Conservation (phyloP, 1,139 yeast species). For the Candida tropicalis region DNA sequence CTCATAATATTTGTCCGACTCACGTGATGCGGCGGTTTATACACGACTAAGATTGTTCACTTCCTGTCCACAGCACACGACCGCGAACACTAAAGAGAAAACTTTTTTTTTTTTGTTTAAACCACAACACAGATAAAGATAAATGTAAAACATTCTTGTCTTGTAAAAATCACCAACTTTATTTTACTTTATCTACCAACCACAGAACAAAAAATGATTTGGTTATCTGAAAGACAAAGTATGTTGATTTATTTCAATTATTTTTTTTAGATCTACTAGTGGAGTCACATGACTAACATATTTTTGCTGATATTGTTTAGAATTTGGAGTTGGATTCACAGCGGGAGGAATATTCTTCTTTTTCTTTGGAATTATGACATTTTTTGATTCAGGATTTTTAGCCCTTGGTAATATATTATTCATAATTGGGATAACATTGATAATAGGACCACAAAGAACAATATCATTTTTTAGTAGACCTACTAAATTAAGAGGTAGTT, state of each 20-base stretch:
- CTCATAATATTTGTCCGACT: no score
- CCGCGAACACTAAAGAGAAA: no score
- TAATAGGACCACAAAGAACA: conserved; percentile 89
- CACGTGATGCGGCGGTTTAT: no score
- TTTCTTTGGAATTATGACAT: conserved; percentile 77
- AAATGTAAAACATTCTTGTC: no score
- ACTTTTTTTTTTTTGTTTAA: no score
- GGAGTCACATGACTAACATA: conserved; percentile 4
- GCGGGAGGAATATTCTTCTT: conserved; percentile 84
- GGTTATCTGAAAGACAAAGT: conserved; percentile 84
- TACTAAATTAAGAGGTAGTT: conserved; percentile 80
- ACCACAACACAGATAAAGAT: no score
- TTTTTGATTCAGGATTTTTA: conserved; percentile 85
- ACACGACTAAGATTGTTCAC: no score
- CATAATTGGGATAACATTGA: conserved; percentile 76
- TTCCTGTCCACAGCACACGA: no score
- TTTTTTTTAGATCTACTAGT: background rate
- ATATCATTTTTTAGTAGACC: conserved; percentile 84
- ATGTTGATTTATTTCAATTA: conserved; percentile 29
- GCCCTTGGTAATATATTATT: conserved; percentile 89
- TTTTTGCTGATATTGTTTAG: conserved; percentile 38
- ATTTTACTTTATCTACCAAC: background rate
- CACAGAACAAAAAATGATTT: conserved; percentile 46
- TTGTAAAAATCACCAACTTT: no score
- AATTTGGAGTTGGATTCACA: conserved; percentile 92